Evolutionary conservation across 139 green algal genomes (phyloP), one percentile per base, ranked within the genome.

Genomic region (Volvox africanus): DNA sequence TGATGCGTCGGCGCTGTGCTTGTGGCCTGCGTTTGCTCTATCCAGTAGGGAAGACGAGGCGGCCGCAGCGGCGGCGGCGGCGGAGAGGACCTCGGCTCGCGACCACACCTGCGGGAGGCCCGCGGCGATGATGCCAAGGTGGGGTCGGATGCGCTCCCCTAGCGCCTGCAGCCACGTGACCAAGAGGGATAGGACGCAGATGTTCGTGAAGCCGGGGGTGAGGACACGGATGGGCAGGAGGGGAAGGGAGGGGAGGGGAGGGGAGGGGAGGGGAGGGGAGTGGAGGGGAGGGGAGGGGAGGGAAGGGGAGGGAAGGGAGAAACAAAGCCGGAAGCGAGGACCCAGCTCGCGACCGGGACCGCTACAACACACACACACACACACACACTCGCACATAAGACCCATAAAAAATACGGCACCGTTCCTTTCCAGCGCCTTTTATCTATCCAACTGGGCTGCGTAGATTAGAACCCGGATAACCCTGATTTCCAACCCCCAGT

Each of bases 111-210:
- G 91, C 16, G 95, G 96, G 86, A 98, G 91, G 0, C 94, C 94
- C 3, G 62, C 88, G 21, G 95, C 94, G 36, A 98, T 93, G 35
- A 94, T 92, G 26, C 88, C 92, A 36, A 98, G 92, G 80, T 97
- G 94, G 0, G 96, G 94, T 61, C 86, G 80, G 77, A 97, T 92
- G 73, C 85, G 88, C 32, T 95, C 91, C 18, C 96, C 96, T 37
- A 97, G 84, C 0, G 86, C 86, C 89, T 92, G 88, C 3, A 62
- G 5, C 44, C 5, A 55, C 5, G 44, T 55, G 44, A 55, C 44
- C 5, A 55, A 9, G 44, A 14, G 44, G 9, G 44, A 55, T 14
- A 55, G 9, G 44, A 55, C 44, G 9, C 44, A n/a, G n/a, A n/a
- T n/a, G n/a, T n/a, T n/a, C n/a, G n/a, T n/a, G n/a, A n/a, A n/a